Evolutionary conservation across 371 early-diverging fungal species (phyloP), one percentile per base, ranked within the genome.

Genomic region (Lichtheimia ramosa): DNA sequence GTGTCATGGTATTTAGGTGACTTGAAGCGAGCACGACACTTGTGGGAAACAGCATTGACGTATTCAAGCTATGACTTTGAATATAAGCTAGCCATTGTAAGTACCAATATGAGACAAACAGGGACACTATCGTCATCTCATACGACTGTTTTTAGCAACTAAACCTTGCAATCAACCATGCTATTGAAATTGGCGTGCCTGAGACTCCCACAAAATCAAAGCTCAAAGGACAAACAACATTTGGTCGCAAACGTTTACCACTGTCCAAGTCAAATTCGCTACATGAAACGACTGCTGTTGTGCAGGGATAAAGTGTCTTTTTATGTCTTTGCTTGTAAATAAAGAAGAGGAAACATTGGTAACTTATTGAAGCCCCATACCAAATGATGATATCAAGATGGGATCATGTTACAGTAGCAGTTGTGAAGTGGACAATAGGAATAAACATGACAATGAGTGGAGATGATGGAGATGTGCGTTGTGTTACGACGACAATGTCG

Each of bases 61-160:
- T 75, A 62, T 59, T 73, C 78, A 12, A 71, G 77, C 8, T 83
- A 79, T 53, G 83, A 82, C 55, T 82, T 86, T 66, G 87, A 86
- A 63, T 83, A 80, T 55, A 68, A 82, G 50, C 56, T 77, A 20
- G 71, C 77, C 15, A 68, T 71, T 27, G 76, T 78, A 70, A 71
- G 53, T 60, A 43, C 18, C 10, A 48, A 27, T 20, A 16, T 23
- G 4, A 51, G 5, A 50, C 20, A 7, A 51, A 55, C 16, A 13
- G 28, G 46, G 28, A 28, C 28, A 24, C 40, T n/a, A n/a, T n/a
- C 3, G 16, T 48, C 40, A 10, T 34, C 34, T 34, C 34, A 34
- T 42, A 42, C 14, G 48, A 24, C 43, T 43, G 43, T 21, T 50
- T 41, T 10, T 66, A 79, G 79, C 72, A 76, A 12, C 56, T 75